Percentiles rank a stretch among this genome's conserved stretches.
Conservation (phyloP, 106 monocot species). For the Gastrodia elata region DNA sequence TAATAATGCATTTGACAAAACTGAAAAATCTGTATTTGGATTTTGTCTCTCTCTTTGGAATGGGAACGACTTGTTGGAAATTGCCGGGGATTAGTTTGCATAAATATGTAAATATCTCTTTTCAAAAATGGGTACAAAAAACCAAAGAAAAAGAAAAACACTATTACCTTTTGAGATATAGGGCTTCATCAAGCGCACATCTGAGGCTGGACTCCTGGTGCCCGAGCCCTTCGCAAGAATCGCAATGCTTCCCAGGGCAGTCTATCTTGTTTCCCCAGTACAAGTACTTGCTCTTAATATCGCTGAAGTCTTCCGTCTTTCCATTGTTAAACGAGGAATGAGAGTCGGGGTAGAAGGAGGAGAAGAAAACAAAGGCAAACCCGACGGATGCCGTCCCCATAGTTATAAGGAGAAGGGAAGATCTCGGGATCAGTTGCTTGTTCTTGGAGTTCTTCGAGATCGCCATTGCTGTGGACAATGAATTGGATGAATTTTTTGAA, state of each 20-base stretch:
- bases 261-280: slow-evolving; percentile 85
- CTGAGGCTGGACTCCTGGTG: slow-evolving; percentile 96
- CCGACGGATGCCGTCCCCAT: slow-evolving; percentile 12
- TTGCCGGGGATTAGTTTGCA: no score
- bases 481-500: no score
- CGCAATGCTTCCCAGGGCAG: slow-evolving; percentile 95
- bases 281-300: slow-evolving; percentile 47
- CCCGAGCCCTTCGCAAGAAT: slow-evolving; percentile 84
- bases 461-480: slow-evolving; percentile 30
- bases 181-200: slow-evolving; percentile 91
- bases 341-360: slow-evolving; percentile 10
- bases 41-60: no score
- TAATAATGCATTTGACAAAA: no score
- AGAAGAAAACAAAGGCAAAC: slow-evolving; percentile 24
- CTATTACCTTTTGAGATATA: slow-evolving; percentile 59
- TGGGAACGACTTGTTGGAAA: no score
- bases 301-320: slow-evolving; percentile 7
- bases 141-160: not conserved
- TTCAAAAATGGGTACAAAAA: not conserved
- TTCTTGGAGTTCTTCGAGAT: slow-evolving; percentile 24
- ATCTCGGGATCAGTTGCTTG: slow-evolving; percentile 22
- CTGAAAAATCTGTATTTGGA: no score
- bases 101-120: not conserved
- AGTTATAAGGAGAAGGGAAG: slow-evolving; percentile 21
- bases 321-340: slow-evolving; percentile 4